Evolutionary conservation across 2,329 filamentous ascomycete genomes (phyloP), one percentile per base, ranked within the genome.

Genomic region (Ilyonectria mors-panacis): DNA sequence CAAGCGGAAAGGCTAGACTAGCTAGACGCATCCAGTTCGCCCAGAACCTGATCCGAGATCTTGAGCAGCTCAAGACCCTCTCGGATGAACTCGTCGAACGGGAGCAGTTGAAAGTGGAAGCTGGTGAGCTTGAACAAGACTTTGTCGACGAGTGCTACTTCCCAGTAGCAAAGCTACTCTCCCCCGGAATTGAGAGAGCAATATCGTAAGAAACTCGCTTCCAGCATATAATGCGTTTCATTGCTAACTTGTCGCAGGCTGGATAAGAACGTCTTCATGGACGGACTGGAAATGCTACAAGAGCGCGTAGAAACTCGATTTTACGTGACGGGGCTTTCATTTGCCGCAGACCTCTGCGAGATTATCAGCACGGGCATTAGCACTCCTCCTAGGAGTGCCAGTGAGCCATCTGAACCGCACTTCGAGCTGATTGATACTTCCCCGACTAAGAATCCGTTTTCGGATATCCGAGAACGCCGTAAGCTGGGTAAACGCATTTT

Each of bases 111-210:
- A 97, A 97, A 80, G 84, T 97, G 23, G 89, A 94, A 67, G 91
- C 93, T 63, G 91, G 91, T 15, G 89, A 93, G 77, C 85, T 94
- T 56, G 88, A 98, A 74, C 90, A 90, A 72, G 90, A 91, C 67
- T 91, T 97, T 76, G 89, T 98, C 33, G 93, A 98, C 78, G 92
- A 89, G 39, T 92, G 97, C 73, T 99, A 98, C 81, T 98, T 98
- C 73, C 96, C 96, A 1, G 89, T 98, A 15, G 88, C 91, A 63
- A 91, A 91, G 73, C 83, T 97, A 57, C 86, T 99, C 23, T 88
- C 87, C 76, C 92, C 93, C 4, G 91, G 96, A 30, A 85, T 98
- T 56, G 92, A 94, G 45, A 94, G 92, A 81, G 94, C 94, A 10
- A 87, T 93, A 76, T 85, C 85, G 94, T 98, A 88, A 89, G 94